These are phyloP conservation scores for Solanum pimpinellifolium DNA, from an alignment of 257 asterid genomes.

Conservation along the genomic window DNA sequence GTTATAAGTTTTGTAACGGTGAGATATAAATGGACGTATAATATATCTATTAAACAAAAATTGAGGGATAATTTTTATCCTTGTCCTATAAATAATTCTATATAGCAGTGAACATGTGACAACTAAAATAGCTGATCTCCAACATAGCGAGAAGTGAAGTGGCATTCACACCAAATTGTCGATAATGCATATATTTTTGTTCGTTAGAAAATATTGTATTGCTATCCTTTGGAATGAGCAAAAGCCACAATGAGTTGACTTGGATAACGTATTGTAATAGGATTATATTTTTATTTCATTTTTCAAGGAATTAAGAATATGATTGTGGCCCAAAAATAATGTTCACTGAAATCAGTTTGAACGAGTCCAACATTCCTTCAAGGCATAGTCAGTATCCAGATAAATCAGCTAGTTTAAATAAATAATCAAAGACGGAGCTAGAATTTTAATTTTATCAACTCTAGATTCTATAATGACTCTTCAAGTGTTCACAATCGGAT, in stretches of 20 bases:
- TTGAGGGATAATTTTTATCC: too few species aligned
- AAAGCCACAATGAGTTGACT: neutral
- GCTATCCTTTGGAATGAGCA: neutral
- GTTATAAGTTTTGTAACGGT: neutral
- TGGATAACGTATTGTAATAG: neutral
- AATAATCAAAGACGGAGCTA: neutral
- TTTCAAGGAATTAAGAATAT: neutral
- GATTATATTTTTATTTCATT: neutral
- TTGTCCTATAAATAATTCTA: too few species aligned
- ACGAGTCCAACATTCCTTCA: neutral
- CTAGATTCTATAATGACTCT: neutral
- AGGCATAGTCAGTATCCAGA: neutral
- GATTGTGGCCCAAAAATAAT: neutral
- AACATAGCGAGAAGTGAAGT: neutral
- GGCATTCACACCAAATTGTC: neutral
- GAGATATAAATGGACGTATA: neutral
- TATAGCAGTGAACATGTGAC: neutral
- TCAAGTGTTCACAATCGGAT: neutral
- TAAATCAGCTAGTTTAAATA: neutral
- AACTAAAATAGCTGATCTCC: neutral
- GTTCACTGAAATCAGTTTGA: neutral
- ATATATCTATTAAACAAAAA: too few species aligned
- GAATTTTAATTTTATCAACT: neutral
- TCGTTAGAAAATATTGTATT: neutral
- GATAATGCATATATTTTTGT: neutral